Percentiles rank a stretch among this genome's conserved stretches.
Evolutionary conservation across 225 moss, liverwort and hornwort species (phyloP).

Genomic region (Takakia lepidozioides): DNA sequence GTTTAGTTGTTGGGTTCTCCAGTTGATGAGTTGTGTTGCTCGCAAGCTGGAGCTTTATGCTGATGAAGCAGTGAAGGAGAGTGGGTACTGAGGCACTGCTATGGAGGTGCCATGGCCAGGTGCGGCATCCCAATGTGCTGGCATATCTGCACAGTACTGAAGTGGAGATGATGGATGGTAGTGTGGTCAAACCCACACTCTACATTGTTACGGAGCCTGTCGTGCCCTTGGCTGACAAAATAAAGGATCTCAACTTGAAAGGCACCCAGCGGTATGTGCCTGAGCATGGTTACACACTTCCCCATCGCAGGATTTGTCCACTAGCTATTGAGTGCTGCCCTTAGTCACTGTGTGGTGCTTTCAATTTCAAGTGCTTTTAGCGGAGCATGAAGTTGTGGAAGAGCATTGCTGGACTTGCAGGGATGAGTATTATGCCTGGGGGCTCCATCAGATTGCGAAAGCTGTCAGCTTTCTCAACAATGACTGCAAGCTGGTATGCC

Average conservation of each 20-base stretch:
- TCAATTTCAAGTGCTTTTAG: neutral
- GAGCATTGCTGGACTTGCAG: slow-evolving; percentile 25
- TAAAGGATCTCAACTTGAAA: slow-evolving; percentile 84
- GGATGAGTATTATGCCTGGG: slow-evolving; percentile 98
- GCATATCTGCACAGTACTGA: slow-evolving; percentile 86
- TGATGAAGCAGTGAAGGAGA: neutral
- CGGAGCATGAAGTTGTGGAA: neutral
- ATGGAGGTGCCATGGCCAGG: slow-evolving; percentile 47
- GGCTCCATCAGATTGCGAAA: slow-evolving; percentile 86
- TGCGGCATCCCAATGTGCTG: slow-evolving; percentile 93
- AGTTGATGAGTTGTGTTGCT: neutral
- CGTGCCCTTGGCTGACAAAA: slow-evolving; percentile 76
- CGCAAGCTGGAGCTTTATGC: no score
- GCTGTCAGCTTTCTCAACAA: slow-evolving; percentile 97
- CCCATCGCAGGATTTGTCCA: no score
- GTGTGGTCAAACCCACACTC: slow-evolving; percentile 60
- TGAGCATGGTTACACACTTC: no score
- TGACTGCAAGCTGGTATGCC: slow-evolving; percentile 84
- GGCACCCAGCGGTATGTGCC: slow-evolving; percentile 65
- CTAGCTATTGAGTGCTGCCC: no score
- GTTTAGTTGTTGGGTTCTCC: neutral
- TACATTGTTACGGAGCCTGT: slow-evolving; percentile 97
- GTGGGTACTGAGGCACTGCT: slow-evolving; percentile 5
- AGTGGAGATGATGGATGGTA: slow-evolving; percentile 60
- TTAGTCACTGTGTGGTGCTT: no score